Evolutionary conservation across 106 monocot genomes (phyloP), one percentile per base, ranked within the genome.

Genomic region (Allium cepa): DNA sequence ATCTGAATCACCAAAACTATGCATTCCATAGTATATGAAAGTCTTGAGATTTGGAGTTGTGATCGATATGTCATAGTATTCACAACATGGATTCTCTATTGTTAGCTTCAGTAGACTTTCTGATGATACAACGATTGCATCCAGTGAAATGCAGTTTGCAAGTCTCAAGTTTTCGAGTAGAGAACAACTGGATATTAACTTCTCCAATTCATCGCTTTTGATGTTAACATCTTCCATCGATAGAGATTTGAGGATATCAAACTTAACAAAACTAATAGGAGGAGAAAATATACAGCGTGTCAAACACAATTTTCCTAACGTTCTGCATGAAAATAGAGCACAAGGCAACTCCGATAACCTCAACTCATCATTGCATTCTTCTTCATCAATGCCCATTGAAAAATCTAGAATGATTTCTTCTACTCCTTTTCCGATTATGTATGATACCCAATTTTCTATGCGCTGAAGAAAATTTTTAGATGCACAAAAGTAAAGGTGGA

Each of bases 1-100:
- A 5, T 17, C 0, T 1, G 47, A 10, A 28, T 56, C 26, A 48
- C 59, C 46, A 28, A 69, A 70, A 14, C 26, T 53, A 53, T 50
- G 15, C 9, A 48, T 15, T 7, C 82, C 82, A 12, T 57, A 55
- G 57, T 74, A 71, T 47, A 71, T 58, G 14, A 82, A 75, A 11
- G 82, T 78, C 27, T 78, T 22, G 15, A 82, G 82, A 10, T 71
- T 71, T 8, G 78, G 78, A 57, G 69, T 17, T 13, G 45, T 9
- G 1, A 69, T 69, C 45, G 55, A 3, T 13, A 69, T 56, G 1
- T 9, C 45, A 0, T 7, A 36, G 14, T 4, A 7, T 8, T 69
- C 45, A n/a, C n/a, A 46, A 26, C 8, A 16, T 50, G 65, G 10
- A 55, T 57, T 52, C 8, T 12, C 56, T 4, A 56, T n/a, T 28